Base-by-base conservation (phyloP, 768 basidiomycete genomes). In the Pilatotrama ljubarskyi region DNA sequence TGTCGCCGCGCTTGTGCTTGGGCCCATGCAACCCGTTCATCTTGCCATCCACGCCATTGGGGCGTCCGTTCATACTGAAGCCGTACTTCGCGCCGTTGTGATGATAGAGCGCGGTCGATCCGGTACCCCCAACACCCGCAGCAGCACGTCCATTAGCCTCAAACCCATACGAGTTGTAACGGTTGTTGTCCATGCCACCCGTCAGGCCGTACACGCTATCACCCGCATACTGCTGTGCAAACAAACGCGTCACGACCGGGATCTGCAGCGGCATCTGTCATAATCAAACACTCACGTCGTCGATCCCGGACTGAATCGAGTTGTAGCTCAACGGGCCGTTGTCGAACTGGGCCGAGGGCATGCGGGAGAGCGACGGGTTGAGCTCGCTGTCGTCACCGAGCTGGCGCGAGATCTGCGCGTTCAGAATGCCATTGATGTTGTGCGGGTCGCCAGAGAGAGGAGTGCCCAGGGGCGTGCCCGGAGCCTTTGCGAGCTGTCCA, bases 1-100 rank as follows among this genome's bases (percentile, higher is more conserved):
- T 82, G 68, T 97, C 93, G 38, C 93, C 93, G 13, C 95, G 84
- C 77, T 95, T 96, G 77, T 95, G 95, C 76, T 96, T 96, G 51
- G 93, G 85, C 43, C 95, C 95, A 68, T 93, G 91, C 44, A 95
- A 72, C 20, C 93, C 92, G 68, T 92, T 93, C 85, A 93, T 91
- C 74, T 94, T 94, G 55, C 84, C 75, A 64, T 91, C 89, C 29
- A 77, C 77, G 44, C 80, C 69, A 62, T 72, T 73, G 15, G 78
- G 76, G 38, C 90, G 82, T 10, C 77, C 75, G 35, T 84, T 82
- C 50, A 87, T 68, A 36, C 84, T 84, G 35, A 90, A 73, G 38
- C 90, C 90, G 64, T 91, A 93, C 64, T 91, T 86, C 57, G 89
- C 80, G 2, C 85, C 87, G 55, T 87, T 84, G 68, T 91, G 90